A percentile compares a stretch with the other conserved stretches of the same genome.
These are phyloP conservation scores for Neofusicoccum sp. DNA, from an alignment of 2,329 filamentous ascomycete species.

Conservation along the genomic window DNA sequence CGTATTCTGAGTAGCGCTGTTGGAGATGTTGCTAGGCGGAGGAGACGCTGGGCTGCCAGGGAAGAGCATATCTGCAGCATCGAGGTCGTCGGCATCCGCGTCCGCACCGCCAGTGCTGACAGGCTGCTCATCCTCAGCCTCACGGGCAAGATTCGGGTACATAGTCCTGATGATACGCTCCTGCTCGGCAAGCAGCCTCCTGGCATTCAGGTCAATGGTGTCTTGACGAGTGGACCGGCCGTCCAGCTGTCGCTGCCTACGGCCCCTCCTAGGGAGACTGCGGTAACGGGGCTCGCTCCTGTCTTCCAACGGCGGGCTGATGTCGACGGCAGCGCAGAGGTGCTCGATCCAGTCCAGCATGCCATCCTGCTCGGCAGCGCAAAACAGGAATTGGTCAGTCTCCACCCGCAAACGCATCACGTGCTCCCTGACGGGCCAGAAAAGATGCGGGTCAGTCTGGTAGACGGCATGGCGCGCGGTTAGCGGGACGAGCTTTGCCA, in stretches of 20 bases:
- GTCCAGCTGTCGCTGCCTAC: slow-evolving; percentile 41
- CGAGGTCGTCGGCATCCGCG: slow-evolving; percentile 39
- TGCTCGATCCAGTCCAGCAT: slow-evolving; percentile 71
- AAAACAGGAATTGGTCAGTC: slow-evolving; percentile 72
- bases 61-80: slow-evolving; percentile 39
- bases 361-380: slow-evolving; percentile 64
- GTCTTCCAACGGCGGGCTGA: slow-evolving; percentile 64
- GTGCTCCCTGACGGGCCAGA: slow-evolving; percentile 53
- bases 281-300: slow-evolving; percentile 53
- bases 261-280: slow-evolving; percentile 49
- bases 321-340: slow-evolving; percentile 68
- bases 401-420: slow-evolving; percentile 74
- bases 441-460: slow-evolving; percentile 51
- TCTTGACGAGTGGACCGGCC: slow-evolving; percentile 27
- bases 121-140: slow-evolving; percentile 16
- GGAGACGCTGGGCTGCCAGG: slow-evolving; percentile 8
- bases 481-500: slow-evolving; percentile 49
- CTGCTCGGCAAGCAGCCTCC: slow-evolving; percentile 50
- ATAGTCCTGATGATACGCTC: slow-evolving; percentile 51
- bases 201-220: slow-evolving; percentile 37
- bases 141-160: slow-evolving; percentile 47
- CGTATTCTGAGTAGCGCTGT: slow-evolving; percentile 1
- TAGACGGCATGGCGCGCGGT: slow-evolving; percentile 43
- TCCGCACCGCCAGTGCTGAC: slow-evolving; percentile 28
- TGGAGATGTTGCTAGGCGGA: slow-evolving; percentile 7